Evolutionary conservation across 2,329 filamentous ascomycete species (phyloP).

Genomic region (Aspergillus glaucus): DNA sequence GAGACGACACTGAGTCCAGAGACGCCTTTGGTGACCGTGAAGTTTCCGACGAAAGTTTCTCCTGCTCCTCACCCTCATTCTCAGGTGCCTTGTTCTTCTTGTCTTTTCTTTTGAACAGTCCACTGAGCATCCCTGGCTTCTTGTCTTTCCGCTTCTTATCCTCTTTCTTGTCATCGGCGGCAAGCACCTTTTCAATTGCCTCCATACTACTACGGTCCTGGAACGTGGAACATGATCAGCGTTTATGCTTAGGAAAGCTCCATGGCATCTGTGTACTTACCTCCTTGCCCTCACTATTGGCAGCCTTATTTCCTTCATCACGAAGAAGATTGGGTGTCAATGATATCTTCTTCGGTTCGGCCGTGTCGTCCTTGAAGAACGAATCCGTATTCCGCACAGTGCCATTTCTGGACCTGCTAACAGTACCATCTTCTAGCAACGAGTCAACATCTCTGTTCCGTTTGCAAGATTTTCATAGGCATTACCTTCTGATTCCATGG

Average conservation of each 20-base stretch:
- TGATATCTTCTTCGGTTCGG: conserved; percentile 95
- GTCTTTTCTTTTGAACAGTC: conserved; percentile 61
- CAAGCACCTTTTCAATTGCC: conserved; percentile 62
- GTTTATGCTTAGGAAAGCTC: neutral
- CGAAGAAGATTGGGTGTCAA: conserved; percentile 87
- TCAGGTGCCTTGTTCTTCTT: conserved; percentile 50
- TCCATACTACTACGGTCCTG: conserved; percentile 66
- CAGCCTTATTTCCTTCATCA: conserved; percentile 54
- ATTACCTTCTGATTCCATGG: conserved; percentile 46
- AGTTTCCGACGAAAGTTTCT: conserved; percentile 58
- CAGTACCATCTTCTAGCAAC: conserved; percentile 20
- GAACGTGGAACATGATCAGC: conserved; percentile 21
- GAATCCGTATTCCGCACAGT: conserved; percentile 88
- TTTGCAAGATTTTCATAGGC: no score
- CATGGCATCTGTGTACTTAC: conserved; percentile 16
- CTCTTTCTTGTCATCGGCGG: conserved; percentile 62
- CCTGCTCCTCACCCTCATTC: conserved; percentile 42
- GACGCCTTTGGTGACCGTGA: conserved; percentile 43
- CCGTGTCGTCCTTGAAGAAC: conserved; percentile 93
- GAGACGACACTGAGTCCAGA: conserved; percentile 33
- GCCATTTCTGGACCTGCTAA: conserved; percentile 66
- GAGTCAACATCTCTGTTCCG: conserved; percentile 11
- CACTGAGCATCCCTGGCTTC: conserved; percentile 66
- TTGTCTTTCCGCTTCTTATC: conserved; percentile 70
- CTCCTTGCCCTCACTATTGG: conserved; percentile 31